Percentiles rank a stretch among this genome's conserved stretches.
Evolutionary conservation across 208 protist genomes (phyloP).

Genomic region (Acanthamoeba royreba): DNA sequence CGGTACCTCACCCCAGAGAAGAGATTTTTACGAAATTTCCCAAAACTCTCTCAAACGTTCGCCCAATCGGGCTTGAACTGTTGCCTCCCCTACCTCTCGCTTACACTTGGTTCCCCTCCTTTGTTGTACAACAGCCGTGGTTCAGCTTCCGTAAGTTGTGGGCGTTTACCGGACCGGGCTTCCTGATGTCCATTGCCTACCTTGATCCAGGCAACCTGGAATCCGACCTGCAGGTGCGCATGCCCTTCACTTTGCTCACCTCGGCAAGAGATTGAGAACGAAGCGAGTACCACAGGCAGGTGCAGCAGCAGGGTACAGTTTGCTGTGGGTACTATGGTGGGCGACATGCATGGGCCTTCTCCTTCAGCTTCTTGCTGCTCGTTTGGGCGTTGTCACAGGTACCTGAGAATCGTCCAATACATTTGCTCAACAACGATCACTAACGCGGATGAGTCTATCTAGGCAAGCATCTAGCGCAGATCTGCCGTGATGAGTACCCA

Average conservation of each 20-base stretch:
- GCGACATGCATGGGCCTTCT: slow-evolving; percentile 77
- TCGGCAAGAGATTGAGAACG: not conserved
- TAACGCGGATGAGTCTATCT: not conserved
- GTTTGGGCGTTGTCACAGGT: slow-evolving; percentile 73
- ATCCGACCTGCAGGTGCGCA: slow-evolving; percentile 73
- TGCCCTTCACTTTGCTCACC: not conserved
- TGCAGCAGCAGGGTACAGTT: slow-evolving; percentile 66
- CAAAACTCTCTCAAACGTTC: too few species aligned
- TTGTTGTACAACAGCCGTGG: not conserved
- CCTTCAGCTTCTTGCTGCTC: slow-evolving; percentile 72
- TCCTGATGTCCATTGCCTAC: slow-evolving; percentile 85
- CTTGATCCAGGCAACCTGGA: slow-evolving; percentile 85
- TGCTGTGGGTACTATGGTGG: slow-evolving; percentile 83
- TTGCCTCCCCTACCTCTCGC: too few species aligned
- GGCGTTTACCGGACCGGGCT: slow-evolving; percentile 77
- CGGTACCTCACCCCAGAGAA: too few species aligned
- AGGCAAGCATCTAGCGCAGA: slow-evolving; percentile 74
- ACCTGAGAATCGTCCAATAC: not conserved
- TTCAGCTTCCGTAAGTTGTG: slow-evolving; percentile 66
- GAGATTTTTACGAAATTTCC: too few species aligned
- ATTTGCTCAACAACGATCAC: not conserved
- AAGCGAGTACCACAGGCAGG: slow-evolving; percentile 28
- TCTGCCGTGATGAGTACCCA: slow-evolving; percentile 71
- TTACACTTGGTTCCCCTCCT: not conserved
- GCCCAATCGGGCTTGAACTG: too few species aligned